Base-by-base conservation (phyloP, 2,329 filamentous ascomycete species). In the Colletotrichum brevisporum region DNA sequence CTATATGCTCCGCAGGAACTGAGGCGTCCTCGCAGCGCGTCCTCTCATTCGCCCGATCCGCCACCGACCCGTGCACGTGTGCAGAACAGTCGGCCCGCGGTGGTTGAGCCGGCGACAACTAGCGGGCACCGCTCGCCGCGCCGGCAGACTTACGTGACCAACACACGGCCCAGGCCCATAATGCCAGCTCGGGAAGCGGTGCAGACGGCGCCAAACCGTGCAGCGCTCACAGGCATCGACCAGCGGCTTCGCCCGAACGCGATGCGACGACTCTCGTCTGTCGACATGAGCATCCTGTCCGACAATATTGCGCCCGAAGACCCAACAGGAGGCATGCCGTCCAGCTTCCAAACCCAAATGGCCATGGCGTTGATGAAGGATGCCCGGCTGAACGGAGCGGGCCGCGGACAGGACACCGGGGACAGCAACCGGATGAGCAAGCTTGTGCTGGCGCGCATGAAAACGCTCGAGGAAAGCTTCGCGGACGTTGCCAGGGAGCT, bases 381-480 rank as follows among this genome's bases (percentile, higher is more conserved):
- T 50, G 80, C 77, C 15, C 89, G 88, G 21, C 79, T 90, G 61
- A 87, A 86, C 74, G 80, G 78, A 18, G 77, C 78, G 39, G 81
- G 78, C 39, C 71, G 77, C 45, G 78, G 77, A 47, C 73, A 74
- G 39, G 80, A 83, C 54, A 67, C 77, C 4, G 79, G 76, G 63
- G 83, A 84, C 85, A 88, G 78, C 26, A 91, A 93, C 75, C 88
- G 92, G 48, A 92, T 95, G 87, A 90, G 91, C 73, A 89, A 94
- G 64, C 86, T 97, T 53, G 92, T 98, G 80, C 84, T 98, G 53
- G 94, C 94, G 9, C 86, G 94, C 41, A 98, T 98, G 94, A 96
- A 96, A 78, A 95, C 92, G 8, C 85, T 98, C 2, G 95, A 98
- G 78, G 94, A 97, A 80, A 92, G 94, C 15, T 95, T 98, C 78